Evolutionary conservation across 2,329 filamentous ascomycete genomes (phyloP), one percentile per base, ranked within the genome.

Genomic region (Ilyonectria destructans): DNA sequence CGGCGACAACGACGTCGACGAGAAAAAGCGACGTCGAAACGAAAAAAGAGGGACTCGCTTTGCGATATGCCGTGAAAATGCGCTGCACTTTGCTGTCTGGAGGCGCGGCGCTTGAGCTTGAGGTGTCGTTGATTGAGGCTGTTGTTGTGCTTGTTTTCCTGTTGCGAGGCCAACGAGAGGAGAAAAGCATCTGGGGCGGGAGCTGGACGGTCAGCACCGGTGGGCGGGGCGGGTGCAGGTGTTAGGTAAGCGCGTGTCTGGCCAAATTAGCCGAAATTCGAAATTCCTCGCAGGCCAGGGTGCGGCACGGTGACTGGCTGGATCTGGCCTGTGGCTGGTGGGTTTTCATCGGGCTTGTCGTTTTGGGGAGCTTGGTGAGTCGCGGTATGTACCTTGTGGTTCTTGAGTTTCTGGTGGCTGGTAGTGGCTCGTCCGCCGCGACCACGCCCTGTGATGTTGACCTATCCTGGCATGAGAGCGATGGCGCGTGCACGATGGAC

Each of bases 111-210:
- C 70, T 77, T 72, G 72, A 72, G 69, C 72, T 70, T 66, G 61
- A 71, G 72, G 71, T 73, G 76, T 73, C 70, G 73, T 77, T 69
- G 66, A 67, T 71, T 64, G 72, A 67, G 68, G 29, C 69, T 73
- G 77, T 82, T 82, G 79, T 82, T 82, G 79, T 82, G 75, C 74
- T 82, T 82, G 77, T 80, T 80, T 81, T 80, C 74, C 76, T 81
- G 80, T 82, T 83, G 81, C 81, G 81, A 82, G 81, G 81, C 80
- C 81, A 83, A 83, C 81, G 79, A 78, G 76, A 74, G 74, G 77
- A 77, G 77, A 78, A 77, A 78, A 70, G 72, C 71, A 71, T 62
- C 66, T 63, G 70, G 71, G 63, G 67, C 57, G 49, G 67, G 65
- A 35, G 35, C 35, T 40, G 26, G 43, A 48, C 37, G 60, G 55